These are phyloP conservation scores for Podaxis sp. DNA, from an alignment of 768 basidiomycete species.

Conservation along the genomic window DNA sequence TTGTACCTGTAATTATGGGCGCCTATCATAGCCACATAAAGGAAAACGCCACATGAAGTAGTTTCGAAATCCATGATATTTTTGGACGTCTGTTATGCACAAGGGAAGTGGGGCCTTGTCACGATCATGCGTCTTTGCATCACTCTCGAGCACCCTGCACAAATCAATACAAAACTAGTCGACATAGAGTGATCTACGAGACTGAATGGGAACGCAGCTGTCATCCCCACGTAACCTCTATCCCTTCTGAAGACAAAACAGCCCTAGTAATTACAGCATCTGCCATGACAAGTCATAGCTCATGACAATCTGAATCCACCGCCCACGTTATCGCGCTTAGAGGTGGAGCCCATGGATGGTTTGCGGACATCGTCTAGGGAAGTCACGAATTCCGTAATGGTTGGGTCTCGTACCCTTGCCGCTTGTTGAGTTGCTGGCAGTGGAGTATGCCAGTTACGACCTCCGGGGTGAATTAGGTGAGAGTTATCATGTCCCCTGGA, in stretches of 20 bases:
- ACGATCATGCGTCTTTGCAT: not conserved
- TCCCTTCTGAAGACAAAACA: not conserved
- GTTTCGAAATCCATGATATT: not conserved
- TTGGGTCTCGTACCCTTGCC: not conserved
- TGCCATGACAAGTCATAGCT: not conserved
- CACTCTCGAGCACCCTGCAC: not conserved
- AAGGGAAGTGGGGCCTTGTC: not conserved
- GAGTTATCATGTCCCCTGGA: not conserved
- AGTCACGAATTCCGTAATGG: constrained; percentile 3
- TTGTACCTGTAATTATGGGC: not conserved
- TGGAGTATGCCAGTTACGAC: not conserved
- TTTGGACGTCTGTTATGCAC: not conserved
- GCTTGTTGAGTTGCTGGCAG: not conserved
- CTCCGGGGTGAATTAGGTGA: not conserved
- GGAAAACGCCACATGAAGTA: constrained; percentile 6
- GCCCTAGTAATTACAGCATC: not conserved
- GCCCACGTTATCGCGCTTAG: constrained; percentile 12
- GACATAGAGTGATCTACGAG: not conserved
- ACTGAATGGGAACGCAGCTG: not conserved
- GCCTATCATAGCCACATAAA: not conserved
- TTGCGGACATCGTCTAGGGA: constrained; percentile 2
- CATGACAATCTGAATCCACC: not conserved
- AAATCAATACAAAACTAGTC: not conserved
- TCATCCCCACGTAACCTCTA: not conserved
- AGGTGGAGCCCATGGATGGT: not conserved